A percentile compares a stretch with the other conserved stretches of the same genome.
Evolutionary conservation across 2,329 filamentous ascomycete genomes (phyloP).

Genomic region (Neopestalotiopsis clavispora): DNA sequence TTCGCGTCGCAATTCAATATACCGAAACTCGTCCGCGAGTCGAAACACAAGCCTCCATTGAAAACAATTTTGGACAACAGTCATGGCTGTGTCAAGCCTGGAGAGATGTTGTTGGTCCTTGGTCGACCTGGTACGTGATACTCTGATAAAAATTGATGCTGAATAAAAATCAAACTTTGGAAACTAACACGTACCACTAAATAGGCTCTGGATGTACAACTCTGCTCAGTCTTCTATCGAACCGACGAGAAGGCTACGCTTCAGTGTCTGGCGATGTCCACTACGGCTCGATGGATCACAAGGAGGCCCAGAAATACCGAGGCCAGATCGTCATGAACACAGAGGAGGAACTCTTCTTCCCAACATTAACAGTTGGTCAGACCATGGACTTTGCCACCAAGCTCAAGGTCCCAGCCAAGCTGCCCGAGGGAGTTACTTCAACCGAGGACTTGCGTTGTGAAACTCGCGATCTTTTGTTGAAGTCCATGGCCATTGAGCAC

Average conservation of each 20-base stretch:
- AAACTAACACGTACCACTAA: neutral
- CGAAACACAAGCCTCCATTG: slow-evolving; percentile 55
- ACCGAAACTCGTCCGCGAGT: slow-evolving; percentile 56
- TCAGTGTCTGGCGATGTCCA: slow-evolving; percentile 53
- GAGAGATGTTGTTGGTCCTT: slow-evolving; percentile 54
- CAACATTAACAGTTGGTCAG: slow-evolving; percentile 76
- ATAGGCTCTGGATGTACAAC: slow-evolving; percentile 50
- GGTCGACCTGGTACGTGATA: slow-evolving; percentile 45
- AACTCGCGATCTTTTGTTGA: slow-evolving; percentile 60
- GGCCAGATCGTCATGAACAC: slow-evolving; percentile 65
- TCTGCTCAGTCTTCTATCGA: slow-evolving; percentile 53
- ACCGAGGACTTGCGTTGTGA: slow-evolving; percentile 43
- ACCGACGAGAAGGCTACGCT: slow-evolving; percentile 42
- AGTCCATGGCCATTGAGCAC: slow-evolving; percentile 46
- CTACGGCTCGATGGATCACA: slow-evolving; percentile 52
- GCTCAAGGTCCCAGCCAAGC: slow-evolving; percentile 17
- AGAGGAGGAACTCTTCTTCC: slow-evolving; percentile 70
- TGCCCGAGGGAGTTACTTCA: slow-evolving; percentile 4
- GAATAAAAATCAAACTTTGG: slow-evolving; percentile 8
- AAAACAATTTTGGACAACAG: slow-evolving; percentile 18
- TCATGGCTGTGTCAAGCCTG: slow-evolving; percentile 33
- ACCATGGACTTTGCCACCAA: slow-evolving; percentile 70
- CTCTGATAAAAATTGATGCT: slow-evolving; percentile 30
- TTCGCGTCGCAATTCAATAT: slow-evolving; percentile 64
- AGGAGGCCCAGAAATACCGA: slow-evolving; percentile 50